Evolutionary conservation across 352 stramenopile genomes (phyloP).

Genomic region (Phytophthora litchii): DNA sequence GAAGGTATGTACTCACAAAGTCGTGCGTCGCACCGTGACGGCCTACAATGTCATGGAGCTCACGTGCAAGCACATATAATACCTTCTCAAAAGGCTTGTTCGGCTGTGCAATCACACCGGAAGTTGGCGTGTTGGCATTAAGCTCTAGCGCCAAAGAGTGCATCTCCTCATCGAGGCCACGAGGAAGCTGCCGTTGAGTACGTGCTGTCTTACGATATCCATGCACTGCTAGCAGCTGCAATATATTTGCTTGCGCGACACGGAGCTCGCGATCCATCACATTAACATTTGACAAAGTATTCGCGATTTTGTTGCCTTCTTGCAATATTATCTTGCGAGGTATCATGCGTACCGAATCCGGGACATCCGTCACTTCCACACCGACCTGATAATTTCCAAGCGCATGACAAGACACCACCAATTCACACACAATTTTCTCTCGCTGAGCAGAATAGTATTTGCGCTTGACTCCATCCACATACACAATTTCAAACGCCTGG

Average conservation of each 20-base stretch:
- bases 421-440: slow-evolving; percentile 79
- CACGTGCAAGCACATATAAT: slow-evolving; percentile 62
- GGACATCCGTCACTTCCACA: slow-evolving; percentile 50
- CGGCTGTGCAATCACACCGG: slow-evolving; percentile 71
- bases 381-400: slow-evolving; percentile 74
- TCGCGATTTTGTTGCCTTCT: slow-evolving; percentile 62
- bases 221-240: slow-evolving; percentile 62
- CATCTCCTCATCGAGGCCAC: slow-evolving; percentile 77
- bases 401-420: slow-evolving; percentile 77
- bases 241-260: slow-evolving; percentile 64
- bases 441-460: slow-evolving; percentile 70
- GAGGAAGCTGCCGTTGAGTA: slow-evolving; percentile 64
- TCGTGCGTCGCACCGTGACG: slow-evolving; percentile 64
- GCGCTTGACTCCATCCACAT: slow-evolving; percentile 71
- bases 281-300: slow-evolving; percentile 43
- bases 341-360: slow-evolving; percentile 72
- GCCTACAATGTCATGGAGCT: slow-evolving; percentile 72
- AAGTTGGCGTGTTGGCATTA: slow-evolving; percentile 78
- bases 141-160: slow-evolving; percentile 74
- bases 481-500: slow-evolving; percentile 78
- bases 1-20: slow-evolving; percentile 77
- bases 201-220: slow-evolving; percentile 69
- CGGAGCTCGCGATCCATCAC: slow-evolving; percentile 75
- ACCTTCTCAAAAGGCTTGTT: slow-evolving; percentile 85
- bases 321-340: slow-evolving; percentile 74